Evolutionary conservation across 1,139 yeast genomes (phyloP), one percentile per base, ranked within the genome.

Genomic region (Wickerhamomyces sp.): DNA sequence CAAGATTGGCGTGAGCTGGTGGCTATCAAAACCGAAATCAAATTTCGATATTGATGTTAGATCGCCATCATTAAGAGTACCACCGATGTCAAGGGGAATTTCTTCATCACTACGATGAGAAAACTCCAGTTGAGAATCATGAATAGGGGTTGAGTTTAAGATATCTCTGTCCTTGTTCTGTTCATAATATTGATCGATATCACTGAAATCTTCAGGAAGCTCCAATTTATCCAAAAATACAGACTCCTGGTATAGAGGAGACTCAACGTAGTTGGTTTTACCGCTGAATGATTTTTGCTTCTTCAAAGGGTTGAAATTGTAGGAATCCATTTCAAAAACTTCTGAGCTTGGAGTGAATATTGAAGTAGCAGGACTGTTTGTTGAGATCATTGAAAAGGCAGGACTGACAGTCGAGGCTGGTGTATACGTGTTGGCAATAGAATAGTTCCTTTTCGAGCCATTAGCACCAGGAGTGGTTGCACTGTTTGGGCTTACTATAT

Each of bases 381-480:
- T 31, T 7, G 32, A 30, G 10, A 44, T n/a, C n/a, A 40, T 35
- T 19, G 55, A 47, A 38, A 48, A 48, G 5, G 48, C 42, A 25
- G 55, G 53, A 7, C 52, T 48, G 2, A 44, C 43, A 3, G 55
- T 48, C 14, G 55, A 50, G 7, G 46, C 48, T 4, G 54, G 52
- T n/a, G 56, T 50, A 24, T 49, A 51, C 9, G 32, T 19, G 7
- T 27, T 35, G 1, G 45, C 30, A 10, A 48, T 40, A 7, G 50
- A 37, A 36, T 44, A 43, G 24, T 43, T 41, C 46, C 53, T 50
- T 37, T 48, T 47, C 33, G 40, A 17, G 22, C 34, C 28, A 2
- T 7, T n/a, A 12, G 42, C 44, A 34, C 31, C 41, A 29, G 40
- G 41, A 19, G 40, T 39, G 24, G 33, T n/a, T 13, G 32, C 25